Conservation (phyloP, 164 flowering plant species). For the Protea cynaroides region DNA sequence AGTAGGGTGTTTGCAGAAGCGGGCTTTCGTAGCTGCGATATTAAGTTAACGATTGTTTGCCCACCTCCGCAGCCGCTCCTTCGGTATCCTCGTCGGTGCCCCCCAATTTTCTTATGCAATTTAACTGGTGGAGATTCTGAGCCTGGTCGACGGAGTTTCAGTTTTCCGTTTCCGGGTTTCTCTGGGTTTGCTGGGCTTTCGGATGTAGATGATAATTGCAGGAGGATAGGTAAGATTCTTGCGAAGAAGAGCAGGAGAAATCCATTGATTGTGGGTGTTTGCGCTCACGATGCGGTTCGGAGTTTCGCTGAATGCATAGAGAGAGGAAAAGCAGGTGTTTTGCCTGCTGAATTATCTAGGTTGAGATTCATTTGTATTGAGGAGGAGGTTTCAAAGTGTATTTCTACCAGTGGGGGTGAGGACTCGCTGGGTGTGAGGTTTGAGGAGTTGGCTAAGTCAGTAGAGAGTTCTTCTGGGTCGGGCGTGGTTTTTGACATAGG, state of each 20-base stretch:
- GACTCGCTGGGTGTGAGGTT: constrained; percentile 27
- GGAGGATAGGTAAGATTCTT: constrained; percentile 60
- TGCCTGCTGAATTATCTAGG: constrained; percentile 46
- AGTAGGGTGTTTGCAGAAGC: constrained; percentile 89
- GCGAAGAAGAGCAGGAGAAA: constrained; percentile 48
- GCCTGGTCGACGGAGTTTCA: constrained; percentile 25
- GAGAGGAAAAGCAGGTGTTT: constrained; percentile 21
- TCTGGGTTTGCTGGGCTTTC: constrained; percentile 12
- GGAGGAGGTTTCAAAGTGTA: constrained; percentile 28
- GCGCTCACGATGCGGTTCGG: constrained; percentile 46
- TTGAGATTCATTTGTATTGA: constrained; percentile 39
- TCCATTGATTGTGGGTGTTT: constrained; percentile 73
- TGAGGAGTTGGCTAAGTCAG: constrained; percentile 34
- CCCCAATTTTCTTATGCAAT: constrained; percentile 66
- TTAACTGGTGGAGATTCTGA: constrained; percentile 22
- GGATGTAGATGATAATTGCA: constrained; percentile 39
- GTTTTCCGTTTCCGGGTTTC: constrained; percentile 41
- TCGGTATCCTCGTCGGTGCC: constrained; percentile 32
- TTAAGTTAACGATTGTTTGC: constrained; percentile 65
- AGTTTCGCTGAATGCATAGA: constrained; percentile 41
- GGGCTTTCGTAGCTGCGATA: constrained; percentile 79
- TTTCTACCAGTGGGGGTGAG: constrained; percentile 24
- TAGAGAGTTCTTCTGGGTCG: constrained; percentile 26
- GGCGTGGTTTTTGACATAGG: constrained; percentile 66
- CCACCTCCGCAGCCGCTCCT: constrained; percentile 49